Evolutionary conservation across 1,284 basidiomycete species (phyloP), one percentile per base, ranked within the genome.

Genomic region (Veloporphyrellus conicus): DNA sequence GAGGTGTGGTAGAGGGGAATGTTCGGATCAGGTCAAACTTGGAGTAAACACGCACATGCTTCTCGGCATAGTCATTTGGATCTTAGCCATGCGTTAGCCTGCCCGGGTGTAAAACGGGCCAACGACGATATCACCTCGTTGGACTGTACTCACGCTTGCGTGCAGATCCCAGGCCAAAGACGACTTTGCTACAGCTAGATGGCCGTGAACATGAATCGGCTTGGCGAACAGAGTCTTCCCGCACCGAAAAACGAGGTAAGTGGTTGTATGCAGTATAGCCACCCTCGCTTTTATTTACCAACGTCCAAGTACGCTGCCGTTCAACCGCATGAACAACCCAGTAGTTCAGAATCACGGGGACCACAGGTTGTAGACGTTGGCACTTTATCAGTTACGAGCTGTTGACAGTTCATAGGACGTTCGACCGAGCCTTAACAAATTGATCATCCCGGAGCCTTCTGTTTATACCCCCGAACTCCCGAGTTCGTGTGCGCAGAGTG

Each of bases 381-480:
- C 12, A 25, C 20, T 38, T n/a, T 39, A 32, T 38, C 14, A 15
- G 15, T 32, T 16, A 5, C 22, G 35, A 10, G 4, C 44, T 23
- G 23, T 36, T 53, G 33, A 62, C 33, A 11, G 10, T 28, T 20
- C 7, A 23, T 42, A 60, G 58, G 47, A 49, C 43, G 19, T 28
- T 31, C 59, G 32, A 43, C 46, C 12, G 19, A n/a, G 29, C 18
- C 48, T 45, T 15, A 19, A 25, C 28, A 60, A 44, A 29, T 19
- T 60, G 38, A 32, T 25, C 32, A 62, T 62, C 50, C 53, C 48
- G 1, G 3, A 12, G 12, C 27, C 49, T 38, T 37, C 36, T 27
- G n/a, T 40, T 33, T 18, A 28, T 41, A 16, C n/a, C 12, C 32
- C 42, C 10, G 46, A 35, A 37, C 20, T 41, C 36, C 8, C 40